Evolutionary conservation across 2,329 filamentous ascomycete genomes (phyloP).

Genomic region (Chaetothyriales sp.): DNA sequence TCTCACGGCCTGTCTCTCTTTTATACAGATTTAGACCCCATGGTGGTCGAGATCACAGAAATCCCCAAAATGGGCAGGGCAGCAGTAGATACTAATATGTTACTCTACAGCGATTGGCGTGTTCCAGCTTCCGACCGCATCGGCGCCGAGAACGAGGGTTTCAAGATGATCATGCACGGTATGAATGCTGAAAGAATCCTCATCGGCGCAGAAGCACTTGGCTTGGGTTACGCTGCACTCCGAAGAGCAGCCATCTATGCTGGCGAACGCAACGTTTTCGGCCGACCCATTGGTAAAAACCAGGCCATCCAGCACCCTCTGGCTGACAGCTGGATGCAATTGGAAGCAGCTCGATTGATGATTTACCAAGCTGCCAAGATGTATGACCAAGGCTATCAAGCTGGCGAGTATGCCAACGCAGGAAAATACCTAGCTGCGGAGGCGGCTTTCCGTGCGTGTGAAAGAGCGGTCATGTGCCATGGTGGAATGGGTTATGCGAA

Average conservation of each 20-base stretch:
- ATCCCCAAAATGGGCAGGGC: constrained; percentile 80
- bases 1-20: constrained; percentile 69
- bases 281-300: constrained; percentile 51
- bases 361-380: constrained; percentile 48
- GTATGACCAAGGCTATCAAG: no score
- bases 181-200: constrained; percentile 70
- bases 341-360: constrained; percentile 52
- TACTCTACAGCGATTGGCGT: constrained; percentile 69
- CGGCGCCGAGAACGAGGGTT: constrained; percentile 60
- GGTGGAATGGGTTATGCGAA: constrained; percentile 51
- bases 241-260: constrained; percentile 54
- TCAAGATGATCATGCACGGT: constrained; percentile 63
- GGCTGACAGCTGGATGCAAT: constrained; percentile 50
- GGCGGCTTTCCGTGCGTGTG: constrained; percentile 47
- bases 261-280: constrained; percentile 51
- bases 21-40: constrained; percentile 57
- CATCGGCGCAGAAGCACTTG: constrained; percentile 64
- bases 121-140: constrained; percentile 53
- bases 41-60: constrained; percentile 40
- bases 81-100: constrained; percentile 71
- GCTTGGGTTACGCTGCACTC: constrained; percentile 61
- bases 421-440: constrained; percentile 50
- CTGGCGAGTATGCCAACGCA: no score
- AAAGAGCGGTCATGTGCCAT: constrained; percentile 43
- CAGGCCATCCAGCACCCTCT: constrained; percentile 53